phyloP scores from a whole-genome alignment of 192 early-diverging fungal genomes.

The Dissophora ornata region DNA sequence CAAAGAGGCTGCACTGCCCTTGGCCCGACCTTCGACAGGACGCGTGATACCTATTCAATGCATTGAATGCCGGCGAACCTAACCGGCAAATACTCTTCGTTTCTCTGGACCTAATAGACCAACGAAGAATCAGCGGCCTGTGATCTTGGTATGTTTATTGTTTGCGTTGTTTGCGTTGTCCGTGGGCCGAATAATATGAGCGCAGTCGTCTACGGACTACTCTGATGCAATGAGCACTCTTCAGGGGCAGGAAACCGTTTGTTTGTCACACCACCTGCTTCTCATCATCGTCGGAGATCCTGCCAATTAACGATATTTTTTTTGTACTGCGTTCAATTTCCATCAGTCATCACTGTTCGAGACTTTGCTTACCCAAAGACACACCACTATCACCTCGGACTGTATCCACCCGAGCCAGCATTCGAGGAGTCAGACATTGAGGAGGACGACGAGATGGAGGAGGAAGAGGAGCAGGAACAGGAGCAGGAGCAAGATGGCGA shows the following conservation, averaged over 20 bases:
- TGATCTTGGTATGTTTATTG: constrained; percentile 27
- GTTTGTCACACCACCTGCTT: constrained; percentile 25
- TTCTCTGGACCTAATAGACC: constrained; percentile 12
- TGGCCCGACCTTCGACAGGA: no score
- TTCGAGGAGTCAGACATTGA: constrained; percentile 42
- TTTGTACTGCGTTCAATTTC: not conserved
- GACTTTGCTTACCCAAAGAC: constrained; percentile 61
- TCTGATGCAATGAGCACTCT: not conserved
- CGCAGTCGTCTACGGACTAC: no score
- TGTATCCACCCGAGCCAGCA: constrained; percentile 41
- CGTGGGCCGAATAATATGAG: no score
- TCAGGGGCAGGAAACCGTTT: constrained; percentile 4
- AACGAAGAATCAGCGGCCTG: not conserved
- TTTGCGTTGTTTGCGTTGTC: not conserved
- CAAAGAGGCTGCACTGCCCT: no score
- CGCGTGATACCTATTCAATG: no score
- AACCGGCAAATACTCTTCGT: no score
- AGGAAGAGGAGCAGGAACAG: constrained; percentile 15
- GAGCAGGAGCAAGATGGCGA: constrained; percentile 30
- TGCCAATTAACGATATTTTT: not conserved
- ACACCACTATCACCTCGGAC: constrained; percentile 52
- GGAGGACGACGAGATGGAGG: constrained; percentile 27
- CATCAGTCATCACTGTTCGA: constrained; percentile 52
- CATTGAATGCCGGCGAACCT: no score
- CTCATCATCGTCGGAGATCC: not conserved